Evolutionary conservation across 768 basidiomycete genomes (phyloP), one percentile per base, ranked within the genome.

Genomic region (Saitozyma sp.): DNA sequence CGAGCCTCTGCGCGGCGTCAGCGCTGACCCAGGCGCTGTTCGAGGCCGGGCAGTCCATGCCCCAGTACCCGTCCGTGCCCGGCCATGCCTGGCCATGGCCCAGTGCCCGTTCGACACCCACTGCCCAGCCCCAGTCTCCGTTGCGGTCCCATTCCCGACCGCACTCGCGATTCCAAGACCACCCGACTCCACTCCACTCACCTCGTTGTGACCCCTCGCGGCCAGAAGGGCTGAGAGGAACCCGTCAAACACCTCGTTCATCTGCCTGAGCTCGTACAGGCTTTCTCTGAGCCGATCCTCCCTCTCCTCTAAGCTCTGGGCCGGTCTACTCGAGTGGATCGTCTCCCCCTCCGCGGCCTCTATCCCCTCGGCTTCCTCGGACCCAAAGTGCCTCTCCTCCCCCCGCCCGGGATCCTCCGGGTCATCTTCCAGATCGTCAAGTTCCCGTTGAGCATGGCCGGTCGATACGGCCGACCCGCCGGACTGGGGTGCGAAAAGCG

Each of bases 191-290:
- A 13, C n/a, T 9, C 3, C 10, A 68, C 78, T 54, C 40, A 79
- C 80, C 67, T 76, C 62, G 53, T 80, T 78, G 64, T 80, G 77
- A 16, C 68, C 69, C 61, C 74, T 73, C 1, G 69, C 73, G 40
- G 62, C 57, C 38, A 69, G 68, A 20, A 81, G 50, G 14, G 71
- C 64, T 6, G 49, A 62, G 37, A 71, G 58, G 52, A 80, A 71
- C 45, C 63, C 68, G 3, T 75, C 71, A 65, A 81, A 75, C 14
- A 80, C 72, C 46, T 73, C 63, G 56, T 80, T 80, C 76, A 81
- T 78, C 72, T 68, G 62, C 45, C 73, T 66, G 53, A 81, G 51
- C 55, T 75, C 76, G 40, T 78, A 77, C 50, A 80, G 56, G 38
- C 76, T 72, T 38, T 67, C 69, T 17, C 73, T 39, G 29, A 81